Percentiles rank a stretch among this genome's conserved stretches.
Conservation (phyloP, 2,329 filamentous ascomycete genomes). For the Mollisiaceae sp. region DNA sequence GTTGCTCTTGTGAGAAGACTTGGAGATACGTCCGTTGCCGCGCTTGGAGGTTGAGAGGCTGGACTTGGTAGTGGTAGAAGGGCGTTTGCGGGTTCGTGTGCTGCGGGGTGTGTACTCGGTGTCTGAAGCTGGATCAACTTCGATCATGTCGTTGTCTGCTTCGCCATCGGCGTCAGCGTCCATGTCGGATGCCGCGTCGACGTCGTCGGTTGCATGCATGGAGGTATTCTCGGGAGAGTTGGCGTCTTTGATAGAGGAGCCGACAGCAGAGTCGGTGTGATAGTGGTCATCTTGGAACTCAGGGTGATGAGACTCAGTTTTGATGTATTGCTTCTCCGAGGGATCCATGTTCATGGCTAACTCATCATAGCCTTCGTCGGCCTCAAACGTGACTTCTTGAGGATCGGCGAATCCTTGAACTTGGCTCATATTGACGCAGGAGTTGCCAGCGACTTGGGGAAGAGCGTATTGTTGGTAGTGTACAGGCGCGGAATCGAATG, state of each 20-base stretch:
- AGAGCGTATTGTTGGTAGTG: conserved; percentile 9
- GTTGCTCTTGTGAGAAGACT: conserved; percentile 17
- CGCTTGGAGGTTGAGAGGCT: conserved; percentile 11
- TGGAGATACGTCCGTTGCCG: conserved; percentile 19
- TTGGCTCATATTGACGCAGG: conserved; percentile 37
- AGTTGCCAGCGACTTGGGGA: conserved; percentile 13
- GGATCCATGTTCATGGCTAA: conserved; percentile 23
- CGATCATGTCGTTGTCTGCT: conserved; percentile 20
- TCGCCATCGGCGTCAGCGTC: conserved; percentile 29
- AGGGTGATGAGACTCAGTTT: neutral
- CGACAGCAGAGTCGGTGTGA: conserved; percentile 20
- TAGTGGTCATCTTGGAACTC: conserved; percentile 7
- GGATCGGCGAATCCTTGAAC: conserved; percentile 37
- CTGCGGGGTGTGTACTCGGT: conserved; percentile 35
- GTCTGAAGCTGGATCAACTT: conserved; percentile 28
- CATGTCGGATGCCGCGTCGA: conserved; percentile 19
- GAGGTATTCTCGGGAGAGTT: conserved; percentile 25
- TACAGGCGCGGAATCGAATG: neutral
- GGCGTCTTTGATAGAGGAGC: conserved; percentile 34
- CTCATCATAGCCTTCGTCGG: conserved; percentile 32
- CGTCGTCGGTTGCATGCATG: conserved; percentile 14
- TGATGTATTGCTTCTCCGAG: neutral
- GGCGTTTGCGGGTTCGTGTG: conserved; percentile 30
- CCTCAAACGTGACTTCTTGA: conserved; percentile 29
- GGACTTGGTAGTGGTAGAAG: neutral